These are phyloP conservation scores for Lophium mytilinum DNA, from an alignment of 495 filamentous ascomycete genomes.

Conservation along the genomic window DNA sequence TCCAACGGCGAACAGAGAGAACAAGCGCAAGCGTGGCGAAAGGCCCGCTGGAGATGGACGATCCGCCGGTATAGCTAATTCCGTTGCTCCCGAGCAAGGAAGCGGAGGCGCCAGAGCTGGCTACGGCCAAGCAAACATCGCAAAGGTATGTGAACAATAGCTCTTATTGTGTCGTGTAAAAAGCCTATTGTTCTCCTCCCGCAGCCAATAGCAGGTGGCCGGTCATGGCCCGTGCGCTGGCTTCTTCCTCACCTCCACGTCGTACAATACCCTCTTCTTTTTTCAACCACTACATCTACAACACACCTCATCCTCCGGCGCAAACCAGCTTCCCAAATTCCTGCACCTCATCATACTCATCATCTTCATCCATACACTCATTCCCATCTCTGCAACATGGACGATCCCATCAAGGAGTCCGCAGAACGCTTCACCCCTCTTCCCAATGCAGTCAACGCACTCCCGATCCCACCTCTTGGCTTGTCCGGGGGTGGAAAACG, in stretches of 20 bases:
- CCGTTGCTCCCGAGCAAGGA: slow-evolving; percentile 30
- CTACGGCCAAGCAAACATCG: slow-evolving; percentile 38
- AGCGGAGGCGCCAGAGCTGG: slow-evolving; percentile 13
- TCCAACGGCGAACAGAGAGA: slow-evolving; percentile 69
- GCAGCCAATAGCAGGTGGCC: too few relatives aligned
- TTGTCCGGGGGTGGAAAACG: background rate
- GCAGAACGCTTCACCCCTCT: background rate
- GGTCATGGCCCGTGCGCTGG: too few relatives aligned
- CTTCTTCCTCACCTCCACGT: background rate
- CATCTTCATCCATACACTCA: too few relatives aligned
- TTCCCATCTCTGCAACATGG: background rate
- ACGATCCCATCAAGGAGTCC: background rate
- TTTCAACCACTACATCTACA: background rate
- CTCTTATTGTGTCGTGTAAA: background rate
- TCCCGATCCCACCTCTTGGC: background rate
- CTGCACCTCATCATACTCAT: too few relatives aligned
- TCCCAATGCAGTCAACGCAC: background rate
- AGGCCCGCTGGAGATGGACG: slow-evolving; percentile 16
- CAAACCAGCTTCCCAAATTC: too few relatives aligned
- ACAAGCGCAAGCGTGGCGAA: slow-evolving; percentile 64
- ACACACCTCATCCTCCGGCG: too few relatives aligned
- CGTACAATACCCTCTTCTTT: background rate
- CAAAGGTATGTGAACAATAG: slow-evolving; percentile 39
- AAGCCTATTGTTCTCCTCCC: background rate
- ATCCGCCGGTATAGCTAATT: slow-evolving; percentile 6